Evolutionary conservation across 441 rosid genomes (phyloP), one percentile per base, ranked within the genome.

Genomic region (Adansonia gregorii): DNA sequence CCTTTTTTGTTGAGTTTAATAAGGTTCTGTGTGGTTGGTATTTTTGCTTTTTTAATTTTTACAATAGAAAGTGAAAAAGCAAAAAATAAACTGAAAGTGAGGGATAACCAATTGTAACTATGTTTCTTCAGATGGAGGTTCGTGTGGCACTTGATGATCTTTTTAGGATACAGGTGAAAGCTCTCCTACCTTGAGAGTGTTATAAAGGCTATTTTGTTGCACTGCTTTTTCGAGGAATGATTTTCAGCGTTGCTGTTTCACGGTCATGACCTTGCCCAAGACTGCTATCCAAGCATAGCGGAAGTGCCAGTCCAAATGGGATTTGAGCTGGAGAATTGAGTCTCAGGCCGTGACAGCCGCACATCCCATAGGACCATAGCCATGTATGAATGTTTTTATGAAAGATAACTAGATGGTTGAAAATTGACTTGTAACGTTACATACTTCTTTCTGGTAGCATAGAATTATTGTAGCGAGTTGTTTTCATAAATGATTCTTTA

Each of bases 91-190:
- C 8, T 14, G 10, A 17, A 15, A 58, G 52, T 24, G 19, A n/a
- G 20, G 7, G 41, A 52, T 22, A 59, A 70, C 59, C 12, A 52
- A 70, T 27, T 2, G 14, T 2, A 46, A 27, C 15, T 72, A 6
- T 41, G 6, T 71, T 73, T 72, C 31, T 83, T 78, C 88, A 97
- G 99, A 91, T 93, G 98, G 98, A 92, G 72, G 90, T 97, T 79
- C 93, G 99, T 11, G 98, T 95, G 76, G 98, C 97, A 12, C 88
- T 94, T 45, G 98, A 91, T 22, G 72, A 94, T 81, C 98, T 97
- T 75, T 97, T 97, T 89, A 86, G 85, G 83, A 79, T 88, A 79
- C 99, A 97, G 79, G 80, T 94, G 88, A 92, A 91, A 88, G 88
- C 94, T 66, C 89, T 97, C 71, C 81, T 93, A 55, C 98, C 95